Base-by-base conservation (phyloP, 495 filamentous ascomycete genomes). In the Aspergillus biplanus region DNA sequence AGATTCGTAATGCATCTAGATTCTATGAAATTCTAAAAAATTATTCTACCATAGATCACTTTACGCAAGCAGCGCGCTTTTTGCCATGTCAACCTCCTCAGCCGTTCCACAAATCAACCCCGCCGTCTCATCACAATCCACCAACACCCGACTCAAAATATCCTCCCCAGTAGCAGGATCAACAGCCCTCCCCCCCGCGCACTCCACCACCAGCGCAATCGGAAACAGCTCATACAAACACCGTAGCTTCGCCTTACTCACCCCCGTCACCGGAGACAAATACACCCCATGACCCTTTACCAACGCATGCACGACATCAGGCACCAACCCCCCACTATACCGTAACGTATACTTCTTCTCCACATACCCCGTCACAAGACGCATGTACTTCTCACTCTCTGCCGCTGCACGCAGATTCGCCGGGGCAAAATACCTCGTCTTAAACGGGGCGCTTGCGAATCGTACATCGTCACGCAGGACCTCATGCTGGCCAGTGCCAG, bases 291-390 rank as follows among this genome's bases (percentile, higher is more conserved):
- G 39, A 44, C 39, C 39, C 39, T 44, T 44, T 0, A 44, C 39
- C 7, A 44, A 6, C 39, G 39, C 39, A n/a, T 44, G 39, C 39
- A 44, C 39, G 0, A 44, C 39, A n/a, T 44, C 39, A n/a, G 39
- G 39, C 39, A 44, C 39, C 7, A 44, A 44, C 39, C 39, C 39
- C 39, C 39, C 39, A 44, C 39, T 44, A 44, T 44, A 44, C 39
- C 39, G 39, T 6, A 44, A 44, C 12, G 39, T 44, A 44, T 44
- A 44, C 39, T 44, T 44, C 39, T 44, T 44, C 39, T 44, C 39
- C 39, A 44, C 39, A n/a, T 12, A 44, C 39, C n/a, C 12, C 39
- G 39, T 44, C 11, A 44, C n/a, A 4, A 44, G 7, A 0, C 39
- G 39, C 39, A 44, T 44, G 39, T 44, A 44, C 11, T 8, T 44